Base-by-base conservation (phyloP, 2,329 filamentous ascomycete species). In the Ceratocystis destructans region DNA sequence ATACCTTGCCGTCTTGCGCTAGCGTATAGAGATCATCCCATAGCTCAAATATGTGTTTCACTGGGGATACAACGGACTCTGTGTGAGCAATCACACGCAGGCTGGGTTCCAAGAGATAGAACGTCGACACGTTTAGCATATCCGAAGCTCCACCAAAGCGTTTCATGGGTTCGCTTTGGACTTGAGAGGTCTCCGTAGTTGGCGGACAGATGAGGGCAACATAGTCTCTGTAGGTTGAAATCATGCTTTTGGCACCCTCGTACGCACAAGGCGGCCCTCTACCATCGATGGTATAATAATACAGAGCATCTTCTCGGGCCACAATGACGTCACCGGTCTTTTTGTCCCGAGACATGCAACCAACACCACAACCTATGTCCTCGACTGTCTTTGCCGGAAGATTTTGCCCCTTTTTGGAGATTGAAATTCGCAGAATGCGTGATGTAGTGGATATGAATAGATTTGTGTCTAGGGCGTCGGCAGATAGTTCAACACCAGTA, bases 21-120 rank as follows among this genome's bases (percentile, higher is more conserved):
- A 97, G 80, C n/a, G 95, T 83, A 72, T 92, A 97, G 17, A 99
- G 79, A 71, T 96, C 89, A 0, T 88, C 91, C 94, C 94, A 97
- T 69, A 95, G 86, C 67, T 86, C 83, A 71, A 97, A 90, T 1
- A 96, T 80, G 22, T 84, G 83, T 71, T 89, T 88, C 64, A 96
- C 86, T 64, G 90, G 85, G 1, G 90, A 89, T 7, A 91, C 82
- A 33, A 97, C 78, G 2, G 90, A 86, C 75, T 97, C 92, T 3
- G 89, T 90, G 73, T 96, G 91, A 0, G 90, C 90, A 68, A 97
- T 85, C 69, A 96, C 90, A 70, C 93, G 88, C 68, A 97, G 78
- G 69, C 96, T 90, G 0, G 92, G 90, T 72, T 99, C 92, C n/a
- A 99, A 79, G 55, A 99, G 79, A 0, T 91, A 90, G 73, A 99